These are phyloP conservation scores for Lipomyces yamadae DNA, from an alignment of 805 yeast genomes.

Conservation along the genomic window DNA sequence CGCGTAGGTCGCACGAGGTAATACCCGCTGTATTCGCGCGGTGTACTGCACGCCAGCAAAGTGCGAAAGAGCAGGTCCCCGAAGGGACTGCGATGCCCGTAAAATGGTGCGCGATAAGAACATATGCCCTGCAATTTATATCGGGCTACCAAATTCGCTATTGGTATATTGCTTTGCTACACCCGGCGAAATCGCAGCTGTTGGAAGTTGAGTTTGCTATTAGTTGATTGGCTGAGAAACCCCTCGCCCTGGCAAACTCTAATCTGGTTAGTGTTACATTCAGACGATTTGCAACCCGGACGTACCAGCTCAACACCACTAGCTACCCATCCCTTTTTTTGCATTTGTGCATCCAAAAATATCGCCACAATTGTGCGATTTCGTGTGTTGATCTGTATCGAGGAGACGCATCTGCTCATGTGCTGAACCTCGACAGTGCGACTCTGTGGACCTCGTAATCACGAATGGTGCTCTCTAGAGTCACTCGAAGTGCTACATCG, in stretches of 20 bases:
- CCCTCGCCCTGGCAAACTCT: background rate
- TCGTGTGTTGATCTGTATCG: conserved; percentile 2
- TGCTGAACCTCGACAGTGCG: background rate
- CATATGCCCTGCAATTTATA: background rate
- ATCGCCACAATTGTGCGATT: conserved; percentile 15
- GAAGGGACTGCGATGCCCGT: background rate
- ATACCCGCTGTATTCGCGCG: background rate
- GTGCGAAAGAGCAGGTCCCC: background rate
- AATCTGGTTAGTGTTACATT: background rate
- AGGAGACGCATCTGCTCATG: conserved; percentile 22
- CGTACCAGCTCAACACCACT: background rate
- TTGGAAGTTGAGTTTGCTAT: background rate
- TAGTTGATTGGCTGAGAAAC: background rate
- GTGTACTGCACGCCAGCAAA: background rate
- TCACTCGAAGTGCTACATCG: conserved; percentile 19
- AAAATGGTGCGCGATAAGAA: background rate
- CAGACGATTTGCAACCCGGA: background rate
- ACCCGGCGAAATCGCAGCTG: background rate
- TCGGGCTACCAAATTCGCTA: background rate
- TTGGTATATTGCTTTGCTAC: background rate
- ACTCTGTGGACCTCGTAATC: background rate
- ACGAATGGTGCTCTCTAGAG: conserved; percentile 32
- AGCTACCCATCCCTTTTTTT: background rate
- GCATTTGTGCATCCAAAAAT: conserved; percentile 3
- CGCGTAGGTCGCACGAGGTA: conserved; percentile 17